A percentile compares a stretch with the other conserved stretches of the same genome.
phyloP scores from a whole-genome alignment of 345 rosid genomes.

The Salix viminalis region DNA sequence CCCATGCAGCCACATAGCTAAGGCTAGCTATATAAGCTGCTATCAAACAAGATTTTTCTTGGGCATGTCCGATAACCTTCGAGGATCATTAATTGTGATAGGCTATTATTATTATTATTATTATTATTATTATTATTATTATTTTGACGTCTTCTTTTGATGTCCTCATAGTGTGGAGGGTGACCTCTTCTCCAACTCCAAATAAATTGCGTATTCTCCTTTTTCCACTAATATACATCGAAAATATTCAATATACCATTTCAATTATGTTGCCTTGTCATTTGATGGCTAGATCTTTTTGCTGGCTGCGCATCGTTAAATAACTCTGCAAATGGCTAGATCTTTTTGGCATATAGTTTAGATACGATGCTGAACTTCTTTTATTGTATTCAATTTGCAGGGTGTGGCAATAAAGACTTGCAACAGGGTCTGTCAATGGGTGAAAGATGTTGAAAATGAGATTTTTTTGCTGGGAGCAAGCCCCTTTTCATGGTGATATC shows the following conservation, averaged over 20 bases:
- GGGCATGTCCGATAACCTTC: not conserved
- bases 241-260: not conserved
- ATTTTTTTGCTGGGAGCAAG: constrained; percentile 92
- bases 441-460: constrained; percentile 93
- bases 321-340: not conserved
- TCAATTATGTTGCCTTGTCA: not conserved
- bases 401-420: constrained; percentile 87
- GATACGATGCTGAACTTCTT: not conserved
- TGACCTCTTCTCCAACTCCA: not conserved
- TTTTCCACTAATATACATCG: not conserved
- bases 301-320: not conserved
- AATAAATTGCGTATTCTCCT: not conserved
- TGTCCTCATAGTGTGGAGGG: not conserved
- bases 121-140: not conserved
- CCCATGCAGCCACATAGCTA: not conserved
- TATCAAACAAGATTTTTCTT: not conserved
- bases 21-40: not conserved
- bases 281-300: not conserved
- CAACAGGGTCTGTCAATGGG: constrained; percentile 89
- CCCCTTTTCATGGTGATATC: constrained; percentile 90
- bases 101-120: not conserved
- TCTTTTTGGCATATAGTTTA: not conserved
- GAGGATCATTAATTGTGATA: not conserved
- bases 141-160: not conserved
- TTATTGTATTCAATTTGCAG: constrained; percentile 33